Evolutionary conservation across 306 rosid genomes (phyloP), one percentile per base, ranked within the genome.

Genomic region (Potentilla sterilis): DNA sequence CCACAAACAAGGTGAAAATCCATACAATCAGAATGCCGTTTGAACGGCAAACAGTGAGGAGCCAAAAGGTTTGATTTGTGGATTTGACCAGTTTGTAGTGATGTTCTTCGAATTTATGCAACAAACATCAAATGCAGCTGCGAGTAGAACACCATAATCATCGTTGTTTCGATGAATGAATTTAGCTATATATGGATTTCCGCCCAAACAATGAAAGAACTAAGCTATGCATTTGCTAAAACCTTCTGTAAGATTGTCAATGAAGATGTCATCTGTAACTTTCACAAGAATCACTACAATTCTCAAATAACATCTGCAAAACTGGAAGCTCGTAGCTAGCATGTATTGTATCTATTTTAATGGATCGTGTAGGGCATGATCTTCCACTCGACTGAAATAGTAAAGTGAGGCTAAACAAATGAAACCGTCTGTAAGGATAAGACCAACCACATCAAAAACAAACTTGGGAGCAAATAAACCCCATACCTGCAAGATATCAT

Each of bases 401-500:
- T 83, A 95, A 62, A 86, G 78, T 15, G 96, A 90, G 65, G 98
- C 90, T 77, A 88, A 76, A 84, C 98, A 92, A 34, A 88, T 83
- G 24, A 86, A 82, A 70, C 83, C 41, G 73, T 92, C 98, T 6
- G 97, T 85, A 49, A 92, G 88, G 66, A 86, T 40, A 61, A 95
- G 96, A 84, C 87, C 87, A 65, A 74, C 88, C 72, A 89, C 93
- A 73, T 92, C 98, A 42, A 95, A 92, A 77, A 92, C 96, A 79
- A 88, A 95, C 88, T 95, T 95, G 0, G 98, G 98, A 73, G 98
- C 97, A 84, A 95, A 95, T 83, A 95, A 86, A 48, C 97, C 98
- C 98, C 98, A 95, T 34, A 92, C 98, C 98, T 95, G 89, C 87
- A 80, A 71, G 55, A 40, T 52, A 59, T 32, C 58, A 44, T 28